Evolutionary conservation across 805 yeast genomes (phyloP).

Genomic region (Saturnispora serradocipensis): DNA sequence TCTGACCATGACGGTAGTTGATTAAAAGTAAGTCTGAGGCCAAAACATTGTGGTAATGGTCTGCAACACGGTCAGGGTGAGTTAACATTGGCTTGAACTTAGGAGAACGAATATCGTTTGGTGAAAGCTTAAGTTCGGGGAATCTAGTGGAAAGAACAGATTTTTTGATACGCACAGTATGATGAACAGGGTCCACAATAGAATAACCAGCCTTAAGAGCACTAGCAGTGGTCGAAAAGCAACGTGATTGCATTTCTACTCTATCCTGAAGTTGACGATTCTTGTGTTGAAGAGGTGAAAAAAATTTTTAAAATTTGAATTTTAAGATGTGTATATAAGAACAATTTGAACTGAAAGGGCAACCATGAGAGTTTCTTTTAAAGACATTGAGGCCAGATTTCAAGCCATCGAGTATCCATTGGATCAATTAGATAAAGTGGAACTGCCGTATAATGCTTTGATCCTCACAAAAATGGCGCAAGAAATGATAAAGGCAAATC

Average conservation of each 20-base stretch:
- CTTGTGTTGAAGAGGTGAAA: neutral
- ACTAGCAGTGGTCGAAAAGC: slow-evolving; percentile 27
- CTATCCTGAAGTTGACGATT: neutral
- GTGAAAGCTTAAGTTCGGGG: slow-evolving; percentile 54
- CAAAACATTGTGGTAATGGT: slow-evolving; percentile 67
- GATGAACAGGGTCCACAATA: slow-evolving; percentile 87
- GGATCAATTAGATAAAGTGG: neutral
- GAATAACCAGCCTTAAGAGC: slow-evolving; percentile 50
- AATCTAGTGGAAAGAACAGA: slow-evolving; percentile 65
- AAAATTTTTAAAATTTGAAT: neutral
- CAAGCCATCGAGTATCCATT: neutral
- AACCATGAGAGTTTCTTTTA: neutral
- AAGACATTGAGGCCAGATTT: neutral
- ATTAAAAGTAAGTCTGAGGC: slow-evolving; percentile 71
- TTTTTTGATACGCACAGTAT: slow-evolving; percentile 69
- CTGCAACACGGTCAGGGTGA: slow-evolving; percentile 71
- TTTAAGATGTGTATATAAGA: neutral
- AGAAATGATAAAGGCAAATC: neutral
- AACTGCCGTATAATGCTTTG: neutral
- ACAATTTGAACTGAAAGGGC: neutral
- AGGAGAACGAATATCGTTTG: slow-evolving; percentile 72
- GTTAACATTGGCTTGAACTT: slow-evolving; percentile 66
- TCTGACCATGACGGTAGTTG: slow-evolving; percentile 60
- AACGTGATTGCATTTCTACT: slow-evolving; percentile 13
- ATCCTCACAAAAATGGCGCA: neutral